Evolutionary conservation across 306 rosid species (phyloP), one percentile per base, ranked within the genome.

Genomic region (Gastrolobium bilobum): DNA sequence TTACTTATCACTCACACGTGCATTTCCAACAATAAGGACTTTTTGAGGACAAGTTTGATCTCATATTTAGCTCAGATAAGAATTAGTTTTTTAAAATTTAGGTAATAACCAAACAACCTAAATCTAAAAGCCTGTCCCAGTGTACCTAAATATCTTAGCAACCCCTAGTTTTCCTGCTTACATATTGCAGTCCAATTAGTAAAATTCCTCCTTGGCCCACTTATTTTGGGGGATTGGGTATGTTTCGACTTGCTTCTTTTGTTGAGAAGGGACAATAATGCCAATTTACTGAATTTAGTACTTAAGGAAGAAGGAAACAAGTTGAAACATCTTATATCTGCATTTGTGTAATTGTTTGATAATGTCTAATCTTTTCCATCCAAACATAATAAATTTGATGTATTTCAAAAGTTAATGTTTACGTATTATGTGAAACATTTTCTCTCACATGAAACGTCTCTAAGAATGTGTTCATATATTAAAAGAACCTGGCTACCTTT

Each of bases 151-250:
- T 57, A 57, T 57, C 63, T 57, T 5, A 57, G 6, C 38, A 57
- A 3, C 3, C 31, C 6, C 3, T 57, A 5, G 38, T 57, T 57
- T 57, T 57, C 26, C 26, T 54, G 47, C 89, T 57, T 90, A 85
- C 51, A 15, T 44, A 46, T 73, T 83, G 85, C 83, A 79, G 75
- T 79, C 86, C 86, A 63, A 62, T 86, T 4, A 78, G 87, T 81
- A 85, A 89, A 73, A 80, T 20, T 20, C 26, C 82, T 78, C 88
- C 88, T 20, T 81, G 76, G 31, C 83, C 84, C 85, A 67, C 90
- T 78, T 68, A 31, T 67, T 68, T 73, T 71, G 83, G 88, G 88
- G 93, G 86, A 15, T 68, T 87, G 80, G 84, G 84, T 82, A 76
- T 69, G 88, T 81, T 50, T 78, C 33, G 70, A 58, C 73, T 61